Conservation (phyloP, 306 rosid genomes). For the Luffa aegyptiaca region DNA sequence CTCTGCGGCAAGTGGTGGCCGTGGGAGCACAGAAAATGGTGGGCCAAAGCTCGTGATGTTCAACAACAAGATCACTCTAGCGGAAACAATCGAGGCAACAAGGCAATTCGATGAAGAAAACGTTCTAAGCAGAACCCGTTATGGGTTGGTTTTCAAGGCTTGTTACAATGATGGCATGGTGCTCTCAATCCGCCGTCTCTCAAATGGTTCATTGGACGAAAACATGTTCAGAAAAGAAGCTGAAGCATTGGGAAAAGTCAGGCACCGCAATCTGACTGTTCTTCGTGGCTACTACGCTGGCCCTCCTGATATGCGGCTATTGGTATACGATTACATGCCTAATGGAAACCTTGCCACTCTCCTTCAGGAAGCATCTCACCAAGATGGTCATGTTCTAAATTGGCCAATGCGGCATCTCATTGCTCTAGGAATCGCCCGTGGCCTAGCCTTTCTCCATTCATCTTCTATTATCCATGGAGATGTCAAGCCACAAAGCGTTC, state of each 20-base stretch:
- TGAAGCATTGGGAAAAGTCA: conserved; percentile 61
- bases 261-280: conserved; percentile 78
- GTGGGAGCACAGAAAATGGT: conserved; percentile 68
- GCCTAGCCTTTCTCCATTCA: conserved; percentile 75
- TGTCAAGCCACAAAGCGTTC: conserved; percentile 71
- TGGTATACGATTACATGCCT: conserved; percentile 89
- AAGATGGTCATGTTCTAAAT: conserved; percentile 90
- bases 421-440: conserved; percentile 88
- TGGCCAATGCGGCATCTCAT: conserved; percentile 99
- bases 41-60: conserved; percentile 93
- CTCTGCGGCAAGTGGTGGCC: conserved; percentile 78
- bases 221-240: conserved; percentile 83
- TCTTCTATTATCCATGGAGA: conserved; percentile 68
- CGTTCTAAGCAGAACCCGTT: conserved; percentile 75
- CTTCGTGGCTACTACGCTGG: conserved; percentile 90
- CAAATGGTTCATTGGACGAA: conserved; percentile 57
- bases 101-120: conserved; percentile 92
- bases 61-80: conserved; percentile 73
- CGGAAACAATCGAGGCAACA: conserved; percentile 80
- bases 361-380: conserved; percentile 97
- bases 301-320: conserved; percentile 63
- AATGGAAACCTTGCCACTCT: conserved; percentile 95
- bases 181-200: conserved; percentile 77
- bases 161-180: conserved; percentile 88
- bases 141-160: conserved; percentile 81